These are phyloP conservation scores for Jaapia argillacea DNA, from an alignment of 768 basidiomycete genomes.

Conservation along the genomic window DNA sequence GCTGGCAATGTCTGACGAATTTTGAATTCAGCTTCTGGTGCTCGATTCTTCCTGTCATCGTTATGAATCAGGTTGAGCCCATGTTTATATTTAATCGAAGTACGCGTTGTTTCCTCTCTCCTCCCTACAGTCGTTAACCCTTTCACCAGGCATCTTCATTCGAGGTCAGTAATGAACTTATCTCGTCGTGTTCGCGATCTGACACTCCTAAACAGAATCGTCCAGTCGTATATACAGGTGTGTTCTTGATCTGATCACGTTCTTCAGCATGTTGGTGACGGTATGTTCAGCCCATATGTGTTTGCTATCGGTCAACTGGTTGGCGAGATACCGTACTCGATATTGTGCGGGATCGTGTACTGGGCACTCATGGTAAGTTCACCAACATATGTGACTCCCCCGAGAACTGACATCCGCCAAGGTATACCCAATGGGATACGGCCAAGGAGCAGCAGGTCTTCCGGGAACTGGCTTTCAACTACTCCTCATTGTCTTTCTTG, in stretches of 20 bases:
- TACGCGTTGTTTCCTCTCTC: constrained; percentile 10
- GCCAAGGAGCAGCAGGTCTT: constrained; percentile 47
- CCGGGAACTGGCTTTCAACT: constrained; percentile 40
- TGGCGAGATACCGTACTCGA: neutral
- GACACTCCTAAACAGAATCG: neutral
- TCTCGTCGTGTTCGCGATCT: neutral
- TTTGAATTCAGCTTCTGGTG: neutral
- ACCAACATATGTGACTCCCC: neutral
- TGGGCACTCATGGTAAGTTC: neutral
- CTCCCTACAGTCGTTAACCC: neutral
- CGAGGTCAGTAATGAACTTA: neutral
- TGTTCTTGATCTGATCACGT: too few species aligned
- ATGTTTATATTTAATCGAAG: constrained; percentile 68
- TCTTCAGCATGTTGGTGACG: too few species aligned
- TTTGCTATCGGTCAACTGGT: neutral
- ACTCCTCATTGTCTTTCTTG: neutral
- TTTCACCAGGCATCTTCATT: neutral
- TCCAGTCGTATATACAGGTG: neutral
- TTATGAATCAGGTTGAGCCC: constrained; percentile 78
- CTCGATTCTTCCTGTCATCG: constrained; percentile 30
- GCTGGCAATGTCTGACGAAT: neutral
- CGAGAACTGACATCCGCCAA: too few species aligned
- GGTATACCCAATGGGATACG: constrained; percentile 17
- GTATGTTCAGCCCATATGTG: neutral
- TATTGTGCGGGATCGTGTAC: neutral